Evolutionary conservation across 345 rosid genomes (phyloP), one percentile per base, ranked within the genome.

Genomic region (Eucalyptus pumila): DNA sequence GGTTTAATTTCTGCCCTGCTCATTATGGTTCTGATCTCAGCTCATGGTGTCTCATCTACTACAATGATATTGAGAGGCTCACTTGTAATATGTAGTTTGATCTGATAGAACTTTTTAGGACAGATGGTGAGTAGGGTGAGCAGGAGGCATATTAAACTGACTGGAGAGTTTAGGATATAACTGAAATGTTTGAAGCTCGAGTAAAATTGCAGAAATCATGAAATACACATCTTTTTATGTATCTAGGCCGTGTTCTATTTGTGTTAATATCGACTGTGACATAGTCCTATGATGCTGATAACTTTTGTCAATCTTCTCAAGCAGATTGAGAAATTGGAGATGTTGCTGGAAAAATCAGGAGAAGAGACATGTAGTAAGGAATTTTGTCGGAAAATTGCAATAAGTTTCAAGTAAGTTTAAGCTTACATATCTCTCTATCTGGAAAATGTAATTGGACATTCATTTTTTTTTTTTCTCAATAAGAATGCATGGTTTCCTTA

Each of bases 261-360:
- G 83, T 2, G 14, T 76, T 34, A 76, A 37, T 37, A 37, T 76
- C 1, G 8, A 72, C 45, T 72, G 12, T 34, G 37, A 37, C 14
- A 72, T 19, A 76, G 45, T 37, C 83, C 26, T 76, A 21, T 76
- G 47, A 87, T 0, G 23, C 52, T 32, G 45, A 60, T 81, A 86
- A 26, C 27, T 86, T 48, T 44, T 17, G 47, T 60, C 83, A 52
- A 87, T 45, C 54, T 14, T 87, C 48, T 44, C 58, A 27, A 89
- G 23, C 90, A 94, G 96, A 89, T 92, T 67, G 94, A 93, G 89
- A 96, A 93, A 92, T 90, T 95, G 95, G 98, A 94, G 93, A 93
- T 89, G 88, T 90, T 93, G 87, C 87, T 93, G 4, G 62, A 67
- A 81, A 92, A 92, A 89, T 88, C 94, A 24, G 86, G 88, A 60